Percentiles rank a stretch among this genome's conserved stretches.
phyloP scores from a whole-genome alignment of 768 basidiomycete species.

The Tylopilus plumbeoviolaceoides region DNA sequence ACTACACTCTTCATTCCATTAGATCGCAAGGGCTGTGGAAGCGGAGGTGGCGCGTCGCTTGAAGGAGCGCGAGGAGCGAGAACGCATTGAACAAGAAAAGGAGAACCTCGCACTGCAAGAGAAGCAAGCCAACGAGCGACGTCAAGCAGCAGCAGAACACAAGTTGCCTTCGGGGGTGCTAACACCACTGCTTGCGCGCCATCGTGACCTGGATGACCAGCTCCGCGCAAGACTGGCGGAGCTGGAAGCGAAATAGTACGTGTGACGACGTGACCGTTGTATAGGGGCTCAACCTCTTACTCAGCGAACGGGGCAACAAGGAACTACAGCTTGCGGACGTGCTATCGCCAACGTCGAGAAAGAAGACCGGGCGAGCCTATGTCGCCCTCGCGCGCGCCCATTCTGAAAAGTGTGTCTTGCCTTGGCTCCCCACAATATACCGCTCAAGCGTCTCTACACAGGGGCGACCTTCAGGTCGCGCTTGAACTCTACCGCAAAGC shows the following conservation, averaged over 20 bases:
- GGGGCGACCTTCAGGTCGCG: conserved; percentile 77
- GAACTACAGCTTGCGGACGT: conserved; percentile 58
- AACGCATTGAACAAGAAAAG: conserved; percentile 22
- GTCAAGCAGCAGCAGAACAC: conserved; percentile 7
- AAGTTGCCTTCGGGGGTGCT: conserved; percentile 40
- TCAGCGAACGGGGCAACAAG: conserved; percentile 42
- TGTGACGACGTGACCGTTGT: conserved; percentile 12
- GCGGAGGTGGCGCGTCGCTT: conserved; percentile 67
- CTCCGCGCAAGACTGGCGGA: conserved; percentile 61
- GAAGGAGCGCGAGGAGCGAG: conserved; percentile 39
- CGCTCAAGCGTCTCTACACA: conserved; percentile 21
- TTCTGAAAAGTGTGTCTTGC: conserved; percentile 64
- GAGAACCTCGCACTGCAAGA: conserved; percentile 20
- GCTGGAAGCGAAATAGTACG: conserved; percentile 70
- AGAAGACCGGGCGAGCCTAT: conserved; percentile 80
- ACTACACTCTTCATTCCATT: background rate
- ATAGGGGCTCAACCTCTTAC: conserved; percentile 14
- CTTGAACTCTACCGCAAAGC: conserved; percentile 81
- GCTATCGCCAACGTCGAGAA: conserved; percentile 69
- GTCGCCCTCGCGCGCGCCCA: conserved; percentile 79
- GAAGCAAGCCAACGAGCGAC: conserved; percentile 12
- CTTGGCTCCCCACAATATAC: background rate
- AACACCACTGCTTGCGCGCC: conserved; percentile 58
- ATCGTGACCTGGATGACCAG: conserved; percentile 67
- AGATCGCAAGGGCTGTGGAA: conserved; percentile 76